Conservation (phyloP, 2,329 filamentous ascomycete genomes). For the Lasiodiplodia hormozganensis region DNA sequence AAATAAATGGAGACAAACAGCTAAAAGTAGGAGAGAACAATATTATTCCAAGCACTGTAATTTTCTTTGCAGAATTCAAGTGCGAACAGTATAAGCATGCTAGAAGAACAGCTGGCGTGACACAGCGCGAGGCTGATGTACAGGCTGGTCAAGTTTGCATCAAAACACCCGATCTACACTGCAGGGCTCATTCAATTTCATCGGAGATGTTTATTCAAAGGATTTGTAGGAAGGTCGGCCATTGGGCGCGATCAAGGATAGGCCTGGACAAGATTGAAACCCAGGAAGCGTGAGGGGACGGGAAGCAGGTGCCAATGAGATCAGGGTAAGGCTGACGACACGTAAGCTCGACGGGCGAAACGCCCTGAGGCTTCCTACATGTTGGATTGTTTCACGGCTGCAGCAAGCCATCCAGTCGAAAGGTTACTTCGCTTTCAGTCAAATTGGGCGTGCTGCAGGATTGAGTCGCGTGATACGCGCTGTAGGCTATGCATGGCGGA, state of each 20-base stretch:
- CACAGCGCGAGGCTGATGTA: background rate
- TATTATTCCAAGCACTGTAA: background rate
- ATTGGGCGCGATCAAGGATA: constrained; percentile 13
- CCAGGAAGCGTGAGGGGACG: background rate
- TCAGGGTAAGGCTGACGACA: background rate
- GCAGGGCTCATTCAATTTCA: background rate
- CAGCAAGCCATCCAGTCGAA: constrained; percentile 6
- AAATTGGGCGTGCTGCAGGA: constrained; percentile 7
- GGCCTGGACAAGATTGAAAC: constrained; percentile 6
- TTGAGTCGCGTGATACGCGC: background rate
- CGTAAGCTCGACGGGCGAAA: constrained; percentile 15
- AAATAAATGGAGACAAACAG: background rate
- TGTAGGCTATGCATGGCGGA: background rate
- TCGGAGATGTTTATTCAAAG: constrained; percentile 10
- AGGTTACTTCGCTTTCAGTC: background rate
- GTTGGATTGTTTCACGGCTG: constrained; percentile 13
- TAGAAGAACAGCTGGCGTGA: background rate
- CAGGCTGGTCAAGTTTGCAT: background rate
- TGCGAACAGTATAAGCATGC: background rate
- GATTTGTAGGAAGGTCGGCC: background rate
- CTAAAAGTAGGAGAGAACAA: background rate
- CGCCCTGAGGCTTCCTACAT: constrained; percentile 1
- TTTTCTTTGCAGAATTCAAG: background rate
- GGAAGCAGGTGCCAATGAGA: constrained; percentile 1
- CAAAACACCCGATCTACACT: background rate